These are phyloP conservation scores for Neofusicoccum umdonicola DNA, from an alignment of 2,329 filamentous ascomycete species.

Conservation along the genomic window DNA sequence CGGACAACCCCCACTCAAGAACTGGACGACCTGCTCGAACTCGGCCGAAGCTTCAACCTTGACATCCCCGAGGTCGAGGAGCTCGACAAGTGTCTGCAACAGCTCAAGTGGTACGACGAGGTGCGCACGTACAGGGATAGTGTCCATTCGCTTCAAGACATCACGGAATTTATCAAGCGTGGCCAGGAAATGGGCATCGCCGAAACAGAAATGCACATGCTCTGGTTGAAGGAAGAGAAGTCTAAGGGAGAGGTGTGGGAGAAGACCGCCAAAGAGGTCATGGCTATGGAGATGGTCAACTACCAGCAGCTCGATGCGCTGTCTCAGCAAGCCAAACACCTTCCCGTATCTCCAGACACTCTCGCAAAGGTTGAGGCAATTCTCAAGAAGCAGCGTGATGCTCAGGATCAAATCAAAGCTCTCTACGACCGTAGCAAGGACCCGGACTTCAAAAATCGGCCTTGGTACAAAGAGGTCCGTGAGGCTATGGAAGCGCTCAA, in stretches of 20 bases:
- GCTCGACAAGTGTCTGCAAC: constrained; percentile 75
- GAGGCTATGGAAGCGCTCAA: constrained; percentile 85
- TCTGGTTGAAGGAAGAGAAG: constrained; percentile 72
- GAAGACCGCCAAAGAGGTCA: constrained; percentile 85
- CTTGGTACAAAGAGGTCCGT: constrained; percentile 84
- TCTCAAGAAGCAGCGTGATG: constrained; percentile 91
- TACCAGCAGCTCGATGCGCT: constrained; percentile 93
- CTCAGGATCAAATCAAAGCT: constrained; percentile 81
- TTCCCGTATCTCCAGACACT: constrained; percentile 82
- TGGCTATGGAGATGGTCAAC: constrained; percentile 86
- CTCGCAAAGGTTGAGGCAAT: constrained; percentile 84
- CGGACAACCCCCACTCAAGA: constrained; percentile 28
- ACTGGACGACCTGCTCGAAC: constrained; percentile 86
- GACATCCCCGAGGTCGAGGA: constrained; percentile 86
- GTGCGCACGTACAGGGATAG: constrained; percentile 64
- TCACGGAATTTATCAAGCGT: constrained; percentile 73
- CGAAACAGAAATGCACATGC: constrained; percentile 75
- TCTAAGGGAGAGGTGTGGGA: constrained; percentile 84
- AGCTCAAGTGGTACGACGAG: constrained; percentile 84
- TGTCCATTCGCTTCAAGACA: constrained; percentile 72
- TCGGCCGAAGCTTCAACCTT: constrained; percentile 84
- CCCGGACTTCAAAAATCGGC: constrained; percentile 72
- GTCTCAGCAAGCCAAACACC: constrained; percentile 72
- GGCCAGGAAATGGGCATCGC: constrained; percentile 76
- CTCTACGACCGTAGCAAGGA: constrained; percentile 76